Percentiles rank a stretch among this genome's conserved stretches.
These are phyloP conservation scores for Sphaerobolus stellatus DNA, from an alignment of 1,284 basidiomycete genomes.

Conservation along the genomic window DNA sequence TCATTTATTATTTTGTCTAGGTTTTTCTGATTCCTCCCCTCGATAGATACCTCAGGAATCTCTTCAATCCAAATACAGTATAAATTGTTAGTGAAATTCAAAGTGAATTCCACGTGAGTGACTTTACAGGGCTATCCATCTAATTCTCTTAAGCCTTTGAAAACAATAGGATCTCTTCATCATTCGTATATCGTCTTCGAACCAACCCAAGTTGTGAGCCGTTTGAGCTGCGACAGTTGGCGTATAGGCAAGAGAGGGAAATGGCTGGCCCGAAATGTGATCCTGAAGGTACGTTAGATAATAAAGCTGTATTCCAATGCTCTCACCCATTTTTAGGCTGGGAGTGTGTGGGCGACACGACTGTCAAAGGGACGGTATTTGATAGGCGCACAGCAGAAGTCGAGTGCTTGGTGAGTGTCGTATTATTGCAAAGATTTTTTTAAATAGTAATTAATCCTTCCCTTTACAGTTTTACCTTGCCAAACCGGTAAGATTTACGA, in stretches of 20 bases:
- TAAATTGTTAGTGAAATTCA: slow-evolving; percentile 45
- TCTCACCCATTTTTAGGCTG: slow-evolving; percentile 33
- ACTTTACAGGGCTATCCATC: background rate
- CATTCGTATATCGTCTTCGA: slow-evolving; percentile 49
- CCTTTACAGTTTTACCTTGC: slow-evolving; percentile 49
- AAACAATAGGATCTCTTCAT: slow-evolving; percentile 35
- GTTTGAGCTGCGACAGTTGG: slow-evolving; percentile 45
- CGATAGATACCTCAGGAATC: slow-evolving; percentile 36
- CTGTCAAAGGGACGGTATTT: slow-evolving; percentile 43
- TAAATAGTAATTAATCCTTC: background rate
- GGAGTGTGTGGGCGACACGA: slow-evolving; percentile 40
- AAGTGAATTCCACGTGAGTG: slow-evolving; percentile 41
- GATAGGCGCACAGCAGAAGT: slow-evolving; percentile 40
- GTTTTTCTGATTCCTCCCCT: background rate
- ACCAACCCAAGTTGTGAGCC: slow-evolving; percentile 43
- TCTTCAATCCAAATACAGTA: slow-evolving; percentile 51
- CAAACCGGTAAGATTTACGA: slow-evolving; percentile 49
- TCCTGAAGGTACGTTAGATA: slow-evolving; percentile 14
- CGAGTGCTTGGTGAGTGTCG: slow-evolving; percentile 44
- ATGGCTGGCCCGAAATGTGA: slow-evolving; percentile 47
- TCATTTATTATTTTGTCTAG: background rate
- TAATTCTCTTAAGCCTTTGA: background rate
- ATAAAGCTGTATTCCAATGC: background rate
- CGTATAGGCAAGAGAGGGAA: slow-evolving; percentile 41
- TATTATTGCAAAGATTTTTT: background rate